A percentile compares a stretch with the other conserved stretches of the same genome.
Evolutionary conservation across 1,139 yeast species (phyloP).

Genomic region (Pichia sp.): DNA sequence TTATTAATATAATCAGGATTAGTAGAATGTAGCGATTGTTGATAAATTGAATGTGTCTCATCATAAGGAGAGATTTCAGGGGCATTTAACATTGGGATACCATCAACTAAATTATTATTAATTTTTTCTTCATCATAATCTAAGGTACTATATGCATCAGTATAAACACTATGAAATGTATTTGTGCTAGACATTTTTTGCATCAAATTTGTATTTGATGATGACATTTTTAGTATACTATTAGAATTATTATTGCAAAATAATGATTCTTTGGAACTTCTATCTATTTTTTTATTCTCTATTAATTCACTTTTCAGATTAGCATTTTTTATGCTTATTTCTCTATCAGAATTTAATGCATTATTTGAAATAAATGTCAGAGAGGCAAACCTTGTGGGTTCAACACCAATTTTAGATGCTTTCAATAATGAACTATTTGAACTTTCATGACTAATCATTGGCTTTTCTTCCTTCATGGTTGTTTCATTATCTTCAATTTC

Average conservation of each 20-base stretch:
- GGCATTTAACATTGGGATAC: not conserved
- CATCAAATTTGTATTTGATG: not conserved
- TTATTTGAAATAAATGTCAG: constrained; percentile 13
- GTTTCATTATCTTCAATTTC: not conserved
- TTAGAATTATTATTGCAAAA: constrained; percentile 3
- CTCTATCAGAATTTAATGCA: constrained; percentile 4
- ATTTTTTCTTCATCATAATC: constrained; percentile 7
- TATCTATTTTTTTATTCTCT: constrained; percentile 5
- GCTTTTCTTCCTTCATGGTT: not conserved
- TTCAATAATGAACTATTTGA: constrained; percentile 1
- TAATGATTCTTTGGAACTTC: constrained; percentile 9
- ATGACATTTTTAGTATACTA: not conserved
- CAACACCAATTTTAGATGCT: not conserved
- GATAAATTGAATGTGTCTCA: constrained; percentile 21
- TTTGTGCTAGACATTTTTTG: constrained; percentile 7
- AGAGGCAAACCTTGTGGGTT: constrained; percentile 15
- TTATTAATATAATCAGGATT: constrained; percentile 9
- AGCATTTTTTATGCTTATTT: constrained; percentile 17
- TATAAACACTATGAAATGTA: constrained; percentile 9
- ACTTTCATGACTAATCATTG: constrained; percentile 1
- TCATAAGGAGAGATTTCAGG: constrained; percentile 8
- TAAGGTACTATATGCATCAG: constrained; percentile 11
- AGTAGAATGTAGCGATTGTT: constrained; percentile 20
- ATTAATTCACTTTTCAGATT: constrained; percentile 19
- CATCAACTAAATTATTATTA: not conserved